A percentile compares a stretch with the other conserved stretches of the same genome.
phyloP scores from a whole-genome alignment of 2,329 filamentous ascomycete species.

The Pyrenophora tritici-repentis region DNA sequence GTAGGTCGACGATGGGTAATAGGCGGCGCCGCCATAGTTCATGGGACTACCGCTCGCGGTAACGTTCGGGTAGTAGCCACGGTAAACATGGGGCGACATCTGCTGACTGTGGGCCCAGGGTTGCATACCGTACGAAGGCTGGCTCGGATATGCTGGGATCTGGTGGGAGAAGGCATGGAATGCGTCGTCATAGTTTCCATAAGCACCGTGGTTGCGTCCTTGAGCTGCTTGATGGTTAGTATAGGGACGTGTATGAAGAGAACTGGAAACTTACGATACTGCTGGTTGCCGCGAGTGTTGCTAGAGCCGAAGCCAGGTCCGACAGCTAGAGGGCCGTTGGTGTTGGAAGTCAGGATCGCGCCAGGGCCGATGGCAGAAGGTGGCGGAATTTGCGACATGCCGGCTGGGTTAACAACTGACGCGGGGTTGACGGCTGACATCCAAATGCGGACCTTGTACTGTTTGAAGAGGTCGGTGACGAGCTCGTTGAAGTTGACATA shows the following conservation, averaged over 20 bases:
- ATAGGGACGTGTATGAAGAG: not conserved
- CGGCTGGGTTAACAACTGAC: conserved; percentile 65
- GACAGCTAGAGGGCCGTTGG: conserved; percentile 30
- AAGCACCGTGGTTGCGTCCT: conserved; percentile 22
- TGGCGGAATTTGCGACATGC: conserved; percentile 40
- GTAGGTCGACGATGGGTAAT: conserved; percentile 37
- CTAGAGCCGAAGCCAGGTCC: conserved; percentile 42
- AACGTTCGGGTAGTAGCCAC: conserved; percentile 26
- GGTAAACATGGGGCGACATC: conserved; percentile 28
- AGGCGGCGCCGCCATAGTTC: conserved; percentile 38
- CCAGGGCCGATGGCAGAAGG: conserved; percentile 48
- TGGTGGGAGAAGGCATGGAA: conserved; percentile 42
- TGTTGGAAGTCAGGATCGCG: conserved; percentile 37
- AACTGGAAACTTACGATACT: conserved; percentile 30
- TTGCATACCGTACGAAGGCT: conserved; percentile 33
- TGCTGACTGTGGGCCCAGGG: conserved; percentile 34
- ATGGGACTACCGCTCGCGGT: conserved; percentile 37
- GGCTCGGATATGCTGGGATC: conserved; percentile 30
- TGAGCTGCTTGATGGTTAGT: conserved; percentile 24
- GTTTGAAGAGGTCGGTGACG: conserved; percentile 96
- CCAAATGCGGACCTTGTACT: conserved; percentile 99
- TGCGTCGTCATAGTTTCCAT: conserved; percentile 32
- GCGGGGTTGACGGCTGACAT: conserved; percentile 99
- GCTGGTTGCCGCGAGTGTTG: conserved; percentile 30
- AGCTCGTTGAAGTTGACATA: conserved; percentile 99